phyloP scores from a whole-genome alignment of 768 basidiomycete genomes.

The Boletellus emodensis region DNA sequence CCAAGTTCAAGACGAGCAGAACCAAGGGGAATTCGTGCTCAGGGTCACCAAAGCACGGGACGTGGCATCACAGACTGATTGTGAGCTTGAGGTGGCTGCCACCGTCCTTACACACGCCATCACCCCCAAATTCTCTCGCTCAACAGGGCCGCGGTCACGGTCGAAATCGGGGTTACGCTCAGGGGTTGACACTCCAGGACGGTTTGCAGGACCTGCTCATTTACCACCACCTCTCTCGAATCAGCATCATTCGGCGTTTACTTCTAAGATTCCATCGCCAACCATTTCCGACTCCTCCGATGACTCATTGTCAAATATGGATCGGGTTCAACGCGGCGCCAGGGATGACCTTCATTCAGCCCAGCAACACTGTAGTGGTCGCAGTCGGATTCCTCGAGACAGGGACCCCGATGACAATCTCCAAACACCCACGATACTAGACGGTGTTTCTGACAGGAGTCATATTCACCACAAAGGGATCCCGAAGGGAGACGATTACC shows the following conservation, averaged over 20 bases:
- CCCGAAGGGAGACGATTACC: slow-evolving; percentile 22
- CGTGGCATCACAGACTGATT: slow-evolving; percentile 22
- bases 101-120: slow-evolving; percentile 31
- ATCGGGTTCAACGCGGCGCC: slow-evolving; percentile 42
- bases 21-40: slow-evolving; percentile 6
- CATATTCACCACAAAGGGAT: slow-evolving; percentile 10
- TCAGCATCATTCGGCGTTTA: slow-evolving; percentile 30
- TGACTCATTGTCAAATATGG: slow-evolving; percentile 32
- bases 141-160: slow-evolving; percentile 31
- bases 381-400: slow-evolving; percentile 57
- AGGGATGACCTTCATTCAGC: slow-evolving; percentile 50
- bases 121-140: slow-evolving; percentile 25
- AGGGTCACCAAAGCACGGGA: slow-evolving; percentile 31
- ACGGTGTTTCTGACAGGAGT: slow-evolving; percentile 16
- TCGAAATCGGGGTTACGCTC: slow-evolving; percentile 42
- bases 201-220: slow-evolving; percentile 51
- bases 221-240: slow-evolving; percentile 38
- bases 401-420: slow-evolving; percentile 55
- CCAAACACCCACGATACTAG: slow-evolving; percentile 59
- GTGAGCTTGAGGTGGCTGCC: slow-evolving; percentile 30
- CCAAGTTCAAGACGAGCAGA: slow-evolving; percentile 16
- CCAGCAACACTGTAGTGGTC: slow-evolving; percentile 37
- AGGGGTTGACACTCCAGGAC: slow-evolving; percentile 61
- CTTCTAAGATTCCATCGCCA: slow-evolving; percentile 29
- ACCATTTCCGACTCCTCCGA: slow-evolving; percentile 39